These are phyloP conservation scores for Fusarium solani-melongenae DNA, from an alignment of 2,329 filamentous ascomycete species.

Conservation along the genomic window DNA sequence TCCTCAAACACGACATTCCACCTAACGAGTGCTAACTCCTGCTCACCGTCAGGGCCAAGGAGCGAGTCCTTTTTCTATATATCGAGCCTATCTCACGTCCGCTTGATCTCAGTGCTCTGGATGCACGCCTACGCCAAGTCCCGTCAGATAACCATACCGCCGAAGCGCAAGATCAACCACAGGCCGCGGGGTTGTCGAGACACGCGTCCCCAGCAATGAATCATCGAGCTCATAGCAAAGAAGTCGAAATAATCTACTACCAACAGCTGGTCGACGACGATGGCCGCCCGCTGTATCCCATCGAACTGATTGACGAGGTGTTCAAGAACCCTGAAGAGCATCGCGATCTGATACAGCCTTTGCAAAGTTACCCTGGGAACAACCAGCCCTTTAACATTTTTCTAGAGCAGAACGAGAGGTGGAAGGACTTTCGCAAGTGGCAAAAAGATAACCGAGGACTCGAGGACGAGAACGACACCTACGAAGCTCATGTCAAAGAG, in stretches of 20 bases:
- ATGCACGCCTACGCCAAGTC: slow-evolving; percentile 28
- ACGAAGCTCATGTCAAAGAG: not conserved
- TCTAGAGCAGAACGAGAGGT: slow-evolving; percentile 39
- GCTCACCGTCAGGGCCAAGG: not conserved
- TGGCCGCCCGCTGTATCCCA: slow-evolving; percentile 46
- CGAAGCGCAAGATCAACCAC: too few species aligned
- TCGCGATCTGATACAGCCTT: slow-evolving; percentile 43
- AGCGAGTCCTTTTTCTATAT: not conserved
- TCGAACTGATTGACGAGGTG: slow-evolving; percentile 42
- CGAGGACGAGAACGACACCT: slow-evolving; percentile 33
- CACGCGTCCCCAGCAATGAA: too few species aligned
- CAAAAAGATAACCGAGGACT: slow-evolving; percentile 43
- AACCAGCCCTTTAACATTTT: slow-evolving; percentile 23
- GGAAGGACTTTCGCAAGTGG: slow-evolving; percentile 47
- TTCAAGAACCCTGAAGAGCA: slow-evolving; percentile 33
- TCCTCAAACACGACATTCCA: not conserved
- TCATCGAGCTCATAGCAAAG: too few species aligned
- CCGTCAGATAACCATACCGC: too few species aligned
- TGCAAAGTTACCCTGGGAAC: slow-evolving; percentile 9
- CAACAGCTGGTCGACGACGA: slow-evolving; percentile 45
- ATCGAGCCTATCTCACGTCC: slow-evolving; percentile 4
- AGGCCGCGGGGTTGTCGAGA: too few species aligned
- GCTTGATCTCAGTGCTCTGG: slow-evolving; percentile 34
- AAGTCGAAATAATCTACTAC: slow-evolving; percentile 38
- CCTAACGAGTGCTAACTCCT: not conserved